phyloP scores from a whole-genome alignment of 169 alveolate genomes.

The Pseudocohnilembus persalinus region DNA sequence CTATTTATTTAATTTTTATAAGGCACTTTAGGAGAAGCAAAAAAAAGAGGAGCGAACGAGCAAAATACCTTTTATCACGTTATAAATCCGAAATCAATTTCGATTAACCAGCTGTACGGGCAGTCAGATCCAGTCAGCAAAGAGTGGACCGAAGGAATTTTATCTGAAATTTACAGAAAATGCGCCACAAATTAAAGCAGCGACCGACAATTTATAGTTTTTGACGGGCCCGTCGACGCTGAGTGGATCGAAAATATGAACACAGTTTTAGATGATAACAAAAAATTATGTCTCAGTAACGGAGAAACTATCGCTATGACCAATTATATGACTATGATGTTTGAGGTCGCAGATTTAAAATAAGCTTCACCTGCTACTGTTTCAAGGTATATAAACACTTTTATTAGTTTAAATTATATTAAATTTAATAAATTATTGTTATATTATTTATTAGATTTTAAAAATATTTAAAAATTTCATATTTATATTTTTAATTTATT shows the following conservation, averaged over 20 bases:
- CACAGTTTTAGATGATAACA: slow-evolving; percentile 76
- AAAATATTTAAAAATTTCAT: too few species aligned
- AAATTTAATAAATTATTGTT: too few species aligned
- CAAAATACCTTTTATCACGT: slow-evolving; percentile 58
- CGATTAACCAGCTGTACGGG: slow-evolving; percentile 80
- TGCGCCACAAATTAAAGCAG: slow-evolving; percentile 54
- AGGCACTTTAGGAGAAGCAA: neutral
- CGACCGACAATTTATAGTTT: slow-evolving; percentile 59
- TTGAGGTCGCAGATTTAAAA: slow-evolving; percentile 65
- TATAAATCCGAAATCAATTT: slow-evolving; percentile 82
- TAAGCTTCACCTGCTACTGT: slow-evolving; percentile 83
- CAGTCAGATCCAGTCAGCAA: slow-evolving; percentile 61
- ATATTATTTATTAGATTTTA: too few species aligned
- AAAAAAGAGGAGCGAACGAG: neutral
- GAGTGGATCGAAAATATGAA: slow-evolving; percentile 81
- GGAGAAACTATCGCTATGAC: slow-evolving; percentile 70
- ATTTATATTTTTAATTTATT: too few species aligned
- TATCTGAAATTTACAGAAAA: slow-evolving; percentile 55
- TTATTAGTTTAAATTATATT: too few species aligned
- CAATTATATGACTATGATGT: slow-evolving; percentile 66
- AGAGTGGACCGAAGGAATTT: slow-evolving; percentile 67
- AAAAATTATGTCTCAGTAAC: slow-evolving; percentile 64
- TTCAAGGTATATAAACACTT: too few species aligned
- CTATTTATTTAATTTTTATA: slow-evolving; percentile 17
- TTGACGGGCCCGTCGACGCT: slow-evolving; percentile 83